Evolutionary conservation across 257 asterid species (phyloP), one percentile per base, ranked within the genome.

Genomic region (Avicennia marina): DNA sequence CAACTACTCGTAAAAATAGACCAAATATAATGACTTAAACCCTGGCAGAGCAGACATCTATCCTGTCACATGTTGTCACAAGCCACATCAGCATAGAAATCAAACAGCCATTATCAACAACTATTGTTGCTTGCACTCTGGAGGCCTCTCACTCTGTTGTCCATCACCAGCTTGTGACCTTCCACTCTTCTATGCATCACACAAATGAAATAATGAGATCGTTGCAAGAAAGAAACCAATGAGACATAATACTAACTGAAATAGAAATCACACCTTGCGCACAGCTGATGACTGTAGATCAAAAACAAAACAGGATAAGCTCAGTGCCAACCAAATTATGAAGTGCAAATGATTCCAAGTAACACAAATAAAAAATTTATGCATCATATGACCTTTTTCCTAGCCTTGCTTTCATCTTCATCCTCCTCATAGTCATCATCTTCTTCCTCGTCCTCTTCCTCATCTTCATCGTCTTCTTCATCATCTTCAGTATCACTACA

Each of bases 71-170:
- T 15, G 18, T 16, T 45, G 27, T 55, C 24, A 40, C 47, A 46
- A 49, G 57, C 57, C 40, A 24, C 22, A 24, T 2, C 16, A 19
- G n/a, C 8, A 21, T 10, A 1, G 2, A 7, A 25, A 11, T 13
- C 7, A 2, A 40, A 48, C 31, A 57, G 40, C 53, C 44, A 41
- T 0, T 21, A 41, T 7, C 1, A 15, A 38, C n/a, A n/a, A n/a
- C 74, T 79, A 88, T 80, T 85, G 94, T 64, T 86, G 97, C 73
- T 86, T 83, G 82, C 97, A 86, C 68, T 89, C 94, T 0, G 94
- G 89, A 65, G 97, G 89, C 73, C 86, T 74, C 84, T 89, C 95
- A 11, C 94, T 94, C 61, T 72, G 82, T 39, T 61, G 90, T 47
- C 80, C 91, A 5, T 72, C 94, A 2, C 45, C 84, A 26, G 63